Base-by-base conservation (phyloP, 345 rosid genomes). In the Psidium guajava region DNA sequence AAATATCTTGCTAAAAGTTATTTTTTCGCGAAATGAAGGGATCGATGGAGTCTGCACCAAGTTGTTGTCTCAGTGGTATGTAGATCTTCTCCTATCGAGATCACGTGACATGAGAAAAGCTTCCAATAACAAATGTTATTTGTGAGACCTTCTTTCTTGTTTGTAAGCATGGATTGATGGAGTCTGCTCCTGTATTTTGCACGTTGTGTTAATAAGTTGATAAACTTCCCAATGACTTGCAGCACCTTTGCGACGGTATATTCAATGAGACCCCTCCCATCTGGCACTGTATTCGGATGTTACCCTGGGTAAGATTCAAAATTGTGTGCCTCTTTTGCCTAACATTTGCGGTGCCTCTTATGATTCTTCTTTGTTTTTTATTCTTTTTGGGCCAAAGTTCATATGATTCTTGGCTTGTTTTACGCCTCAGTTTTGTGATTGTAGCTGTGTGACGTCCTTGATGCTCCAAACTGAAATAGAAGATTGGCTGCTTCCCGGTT, bases 251-350 rank as follows among this genome's bases (percentile, higher is more conserved):
- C 98, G 10, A 92, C 98, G n/a, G 98, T 94, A 69, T 95, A 97
- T 93, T 97, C 98, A 14, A 95, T 97, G 99, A 94, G 90, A 89
- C 99, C 99, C 86, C 91, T 94, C 27, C 92, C 97, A 85, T 84
- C 93, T 59, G 99, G 99, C 88, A 98, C 99, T 84, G 93, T 95
- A 85, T 97, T 97, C 87, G 89, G 98, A 52, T 95, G 99, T 85
- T 95, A 97, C 87, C 99, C 99, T 49, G 98, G 94, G 99, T 97
- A 92, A 91, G 91, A 57, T 55, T n/a, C 82, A 86, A 50, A 18
- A 83, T 51, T 61, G 52, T 61, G 47, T 80, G 88, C n/a, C 32
- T 44, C 49, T 28, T 28, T 27, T 51, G 50, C 54, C 22, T 24
- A 81, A 53, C 47, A 64, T 69, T 44, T 50, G 28, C 20, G 81